These are phyloP conservation scores for Sanguinoderma infundibulare DNA, from an alignment of 1,284 basidiomycete genomes.

Conservation along the genomic window DNA sequence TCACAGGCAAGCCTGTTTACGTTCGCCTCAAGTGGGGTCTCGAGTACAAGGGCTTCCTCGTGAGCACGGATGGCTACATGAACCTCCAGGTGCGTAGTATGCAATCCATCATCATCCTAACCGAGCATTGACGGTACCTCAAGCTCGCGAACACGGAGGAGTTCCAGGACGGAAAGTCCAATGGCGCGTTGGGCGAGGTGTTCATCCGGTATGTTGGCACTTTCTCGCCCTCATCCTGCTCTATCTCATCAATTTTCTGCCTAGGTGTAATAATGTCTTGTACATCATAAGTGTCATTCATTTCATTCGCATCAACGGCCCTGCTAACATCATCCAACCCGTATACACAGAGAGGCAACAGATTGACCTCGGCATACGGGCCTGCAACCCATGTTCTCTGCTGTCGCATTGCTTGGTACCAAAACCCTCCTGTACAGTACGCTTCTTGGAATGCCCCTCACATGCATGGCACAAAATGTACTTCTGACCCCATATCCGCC, in stretches of 20 bases:
- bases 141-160: conserved; percentile 99
- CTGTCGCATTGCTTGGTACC: not conserved
- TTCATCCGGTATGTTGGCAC: conserved; percentile 83
- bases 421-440: conserved; percentile 10
- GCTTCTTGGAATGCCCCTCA: not conserved
- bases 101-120: conserved; percentile 1
- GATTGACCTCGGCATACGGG: conserved; percentile 34
- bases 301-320: not conserved
- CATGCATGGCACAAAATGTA: conserved; percentile 11
- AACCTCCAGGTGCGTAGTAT: conserved; percentile 85
- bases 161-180: conserved; percentile 95
- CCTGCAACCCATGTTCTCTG: not conserved
- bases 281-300: conserved; percentile 80
- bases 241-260: not conserved
- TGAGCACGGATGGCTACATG: conserved; percentile 99
- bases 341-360: conserved; percentile 71
- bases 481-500: not conserved
- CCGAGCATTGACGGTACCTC: conserved; percentile 1
- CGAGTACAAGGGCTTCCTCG: conserved; percentile 98
- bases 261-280: conserved; percentile 87
- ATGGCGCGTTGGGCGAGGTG: conserved; percentile 96
- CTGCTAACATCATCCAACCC: conserved; percentile 22
- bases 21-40: conserved; percentile 99
- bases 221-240: not conserved
- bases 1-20: conserved; percentile 96